Evolutionary conservation across 2,329 filamentous ascomycete species (phyloP).

Genomic region (Monosporascus sp.): DNA sequence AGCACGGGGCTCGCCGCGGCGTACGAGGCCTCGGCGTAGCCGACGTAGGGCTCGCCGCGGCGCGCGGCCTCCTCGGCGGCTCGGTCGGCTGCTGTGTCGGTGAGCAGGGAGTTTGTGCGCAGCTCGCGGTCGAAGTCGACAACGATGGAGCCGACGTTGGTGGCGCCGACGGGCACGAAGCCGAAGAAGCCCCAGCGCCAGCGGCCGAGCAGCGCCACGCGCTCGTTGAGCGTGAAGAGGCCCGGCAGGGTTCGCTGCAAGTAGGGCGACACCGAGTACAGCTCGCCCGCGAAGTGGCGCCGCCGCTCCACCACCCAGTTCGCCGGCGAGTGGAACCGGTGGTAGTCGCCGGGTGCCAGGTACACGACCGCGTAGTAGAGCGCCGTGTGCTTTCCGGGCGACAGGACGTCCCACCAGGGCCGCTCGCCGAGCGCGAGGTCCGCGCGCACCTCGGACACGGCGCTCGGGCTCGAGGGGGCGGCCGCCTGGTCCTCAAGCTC

Average conservation of each 20-base stretch:
- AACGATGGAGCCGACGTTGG: slow-evolving; percentile 94
- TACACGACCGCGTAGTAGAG: slow-evolving; percentile 96
- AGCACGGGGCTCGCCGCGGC: slow-evolving; percentile 70
- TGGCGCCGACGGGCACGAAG: slow-evolving; percentile 92
- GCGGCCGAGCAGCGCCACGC: slow-evolving; percentile 84
- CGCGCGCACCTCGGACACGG: slow-evolving; percentile 77
- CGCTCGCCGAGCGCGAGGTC: slow-evolving; percentile 71
- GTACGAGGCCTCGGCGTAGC: slow-evolving; percentile 91
- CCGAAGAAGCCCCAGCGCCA: slow-evolving; percentile 99
- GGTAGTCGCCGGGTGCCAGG: slow-evolving; percentile 94
- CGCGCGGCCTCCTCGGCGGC: slow-evolving; percentile 75
- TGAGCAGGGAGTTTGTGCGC: slow-evolving; percentile 85
- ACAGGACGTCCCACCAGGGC: slow-evolving; percentile 67
- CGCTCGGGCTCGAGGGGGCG: slow-evolving; percentile 54
- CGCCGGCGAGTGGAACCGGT: slow-evolving; percentile 93
- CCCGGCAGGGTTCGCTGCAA: slow-evolving; percentile 88
- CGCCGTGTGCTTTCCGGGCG: slow-evolving; percentile 58
- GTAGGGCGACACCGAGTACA: slow-evolving; percentile 93
- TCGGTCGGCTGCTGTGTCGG: slow-evolving; percentile 84
- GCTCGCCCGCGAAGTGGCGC: slow-evolving; percentile 94
- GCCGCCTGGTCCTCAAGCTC: slow-evolving; percentile 68
- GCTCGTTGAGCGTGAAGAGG: slow-evolving; percentile 93
- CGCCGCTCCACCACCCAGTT: slow-evolving; percentile 93
- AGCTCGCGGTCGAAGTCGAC: slow-evolving; percentile 96
- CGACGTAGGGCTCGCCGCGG: slow-evolving; percentile 78